Conservation (phyloP, 768 basidiomycete genomes). For the Thelephora ganbajun region DNA sequence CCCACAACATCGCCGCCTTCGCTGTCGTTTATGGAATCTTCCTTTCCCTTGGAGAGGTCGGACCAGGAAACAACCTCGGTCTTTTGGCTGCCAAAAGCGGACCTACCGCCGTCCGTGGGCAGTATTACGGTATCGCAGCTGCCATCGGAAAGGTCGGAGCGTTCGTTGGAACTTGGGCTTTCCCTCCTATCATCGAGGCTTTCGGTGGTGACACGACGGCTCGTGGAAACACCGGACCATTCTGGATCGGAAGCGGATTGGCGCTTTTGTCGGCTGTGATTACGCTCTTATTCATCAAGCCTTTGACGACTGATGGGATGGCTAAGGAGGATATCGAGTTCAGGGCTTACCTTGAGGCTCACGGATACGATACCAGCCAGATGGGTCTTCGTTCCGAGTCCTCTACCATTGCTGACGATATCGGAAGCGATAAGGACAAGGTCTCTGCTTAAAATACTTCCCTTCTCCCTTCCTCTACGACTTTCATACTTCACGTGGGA, state of each 20-base stretch:
- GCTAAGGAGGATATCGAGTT: constrained; percentile 66
- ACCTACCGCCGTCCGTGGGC: constrained; percentile 77
- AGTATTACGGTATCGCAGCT: constrained; percentile 78
- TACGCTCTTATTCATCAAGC: constrained; percentile 59
- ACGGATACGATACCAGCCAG: constrained; percentile 66
- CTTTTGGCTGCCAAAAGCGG: constrained; percentile 75
- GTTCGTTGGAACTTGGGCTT: constrained; percentile 72
- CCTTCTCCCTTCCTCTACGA: too few species aligned
- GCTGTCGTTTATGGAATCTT: constrained; percentile 87
- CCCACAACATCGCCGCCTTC: constrained; percentile 55
- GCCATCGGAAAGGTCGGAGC: constrained; percentile 80
- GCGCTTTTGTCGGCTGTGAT: constrained; percentile 67
- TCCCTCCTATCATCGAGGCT: constrained; percentile 51
- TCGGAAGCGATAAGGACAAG: neutral
- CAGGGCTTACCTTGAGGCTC: constrained; percentile 63
- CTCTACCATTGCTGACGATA: constrained; percentile 1
- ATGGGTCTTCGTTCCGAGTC: constrained; percentile 41
- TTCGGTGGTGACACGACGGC: constrained; percentile 42
- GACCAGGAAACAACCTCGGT: constrained; percentile 79
- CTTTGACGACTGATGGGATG: constrained; percentile 71
- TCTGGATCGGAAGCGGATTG: constrained; percentile 80
- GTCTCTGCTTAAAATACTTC: too few species aligned
- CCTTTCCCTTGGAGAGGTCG: constrained; percentile 78
- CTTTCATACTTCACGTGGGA: too few species aligned
- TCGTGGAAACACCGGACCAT: constrained; percentile 69